These are phyloP conservation scores for Yamagishiella unicocca DNA, from an alignment of 139 green algal species.

Conservation along the genomic window DNA sequence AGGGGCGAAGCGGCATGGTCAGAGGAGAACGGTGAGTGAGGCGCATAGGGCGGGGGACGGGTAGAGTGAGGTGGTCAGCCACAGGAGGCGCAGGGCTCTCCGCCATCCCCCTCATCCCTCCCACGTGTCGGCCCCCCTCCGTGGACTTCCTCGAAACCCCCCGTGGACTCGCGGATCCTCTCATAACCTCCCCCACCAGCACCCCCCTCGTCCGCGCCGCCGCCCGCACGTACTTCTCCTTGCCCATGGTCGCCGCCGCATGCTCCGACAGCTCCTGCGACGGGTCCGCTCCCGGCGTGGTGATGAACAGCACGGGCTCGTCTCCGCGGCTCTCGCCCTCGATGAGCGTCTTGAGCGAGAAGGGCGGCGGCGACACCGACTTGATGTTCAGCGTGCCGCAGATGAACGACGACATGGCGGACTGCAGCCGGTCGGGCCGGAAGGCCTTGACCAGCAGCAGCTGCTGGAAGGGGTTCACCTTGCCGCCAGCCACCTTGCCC, in stretches of 20 bases:
- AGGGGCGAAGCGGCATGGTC: neutral
- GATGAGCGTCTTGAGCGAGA: constrained; percentile 59
- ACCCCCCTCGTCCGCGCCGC: no score
- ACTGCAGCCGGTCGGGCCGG: constrained; percentile 69
- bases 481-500: constrained; percentile 20
- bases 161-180: no score
- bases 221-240: constrained; percentile 40
- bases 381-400: constrained; percentile 65
- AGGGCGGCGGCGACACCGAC: constrained; percentile 59
- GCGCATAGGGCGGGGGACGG: no score
- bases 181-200: no score
- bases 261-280: constrained; percentile 82
- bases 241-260: constrained; percentile 58
- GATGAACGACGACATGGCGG: constrained; percentile 69
- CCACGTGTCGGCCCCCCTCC: neutral
- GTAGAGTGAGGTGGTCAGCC: no score
- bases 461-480: constrained; percentile 65
- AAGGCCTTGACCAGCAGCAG: constrained; percentile 76
- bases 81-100: no score
- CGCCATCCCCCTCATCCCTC: no score
- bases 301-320: constrained; percentile 85
- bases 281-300: constrained; percentile 80
- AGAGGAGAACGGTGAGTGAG: no score
- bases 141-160: no score
- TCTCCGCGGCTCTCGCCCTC: constrained; percentile 43